Evolutionary conservation across 495 filamentous ascomycete species (phyloP).

Genomic region (Rusavskia elegans): DNA sequence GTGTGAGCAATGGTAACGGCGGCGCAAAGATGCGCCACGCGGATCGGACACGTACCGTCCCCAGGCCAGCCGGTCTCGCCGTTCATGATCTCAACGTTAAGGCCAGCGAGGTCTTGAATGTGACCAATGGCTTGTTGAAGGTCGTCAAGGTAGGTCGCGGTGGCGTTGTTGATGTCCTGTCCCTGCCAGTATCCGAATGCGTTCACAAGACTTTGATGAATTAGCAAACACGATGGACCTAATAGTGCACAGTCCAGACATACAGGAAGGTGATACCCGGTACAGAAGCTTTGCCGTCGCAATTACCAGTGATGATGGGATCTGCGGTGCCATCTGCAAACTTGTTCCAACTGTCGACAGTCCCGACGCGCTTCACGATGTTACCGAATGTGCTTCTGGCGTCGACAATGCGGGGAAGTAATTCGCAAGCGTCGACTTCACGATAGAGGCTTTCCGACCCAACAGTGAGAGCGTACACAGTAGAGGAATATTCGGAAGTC

Average conservation of each 20-base stretch:
- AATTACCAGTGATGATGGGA: slow-evolving; percentile 31
- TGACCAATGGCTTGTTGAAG: slow-evolving; percentile 54
- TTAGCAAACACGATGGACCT: not conserved
- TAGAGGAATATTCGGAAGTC: slow-evolving; percentile 35
- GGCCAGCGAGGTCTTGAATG: slow-evolving; percentile 45
- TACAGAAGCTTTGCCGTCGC: not conserved
- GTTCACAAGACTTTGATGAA: slow-evolving; percentile 41
- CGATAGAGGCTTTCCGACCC: slow-evolving; percentile 68
- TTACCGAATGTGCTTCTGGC: slow-evolving; percentile 36
- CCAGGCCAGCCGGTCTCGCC: slow-evolving; percentile 65
- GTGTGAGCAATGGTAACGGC: not conserved
- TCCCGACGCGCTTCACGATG: slow-evolving; percentile 43
- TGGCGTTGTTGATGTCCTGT: slow-evolving; percentile 42
- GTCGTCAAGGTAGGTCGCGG: slow-evolving; percentile 57
- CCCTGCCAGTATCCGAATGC: slow-evolving; percentile 83
- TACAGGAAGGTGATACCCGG: slow-evolving; percentile 48
- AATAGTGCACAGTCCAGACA: slow-evolving; percentile 5
- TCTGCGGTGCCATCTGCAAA: slow-evolving; percentile 59
- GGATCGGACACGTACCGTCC: slow-evolving; percentile 18
- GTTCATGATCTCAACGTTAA: slow-evolving; percentile 50
- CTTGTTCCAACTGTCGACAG: slow-evolving; percentile 75
- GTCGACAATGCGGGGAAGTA: slow-evolving; percentile 46
- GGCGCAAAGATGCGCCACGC: not conserved
- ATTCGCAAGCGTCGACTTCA: slow-evolving; percentile 40
- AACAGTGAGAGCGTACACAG: slow-evolving; percentile 61